Conservation (phyloP, 176 grass and related monocot genomes). For the Hsuehochloa calcarea region DNA sequence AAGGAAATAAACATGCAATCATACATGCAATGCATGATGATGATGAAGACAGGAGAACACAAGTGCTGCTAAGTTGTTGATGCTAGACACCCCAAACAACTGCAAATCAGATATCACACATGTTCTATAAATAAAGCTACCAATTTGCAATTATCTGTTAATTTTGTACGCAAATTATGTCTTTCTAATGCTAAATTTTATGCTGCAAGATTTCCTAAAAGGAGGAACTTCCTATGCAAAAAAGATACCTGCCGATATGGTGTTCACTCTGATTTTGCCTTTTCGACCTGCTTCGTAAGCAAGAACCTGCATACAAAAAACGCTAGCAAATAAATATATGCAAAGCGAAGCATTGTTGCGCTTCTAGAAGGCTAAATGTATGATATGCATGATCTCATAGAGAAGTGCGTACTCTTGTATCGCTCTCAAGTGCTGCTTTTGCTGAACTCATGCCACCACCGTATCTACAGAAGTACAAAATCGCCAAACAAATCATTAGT, state of each 20-base stretch:
- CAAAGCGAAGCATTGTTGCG: not conserved
- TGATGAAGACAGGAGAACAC: not conserved
- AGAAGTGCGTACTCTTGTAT: conserved; percentile 63
- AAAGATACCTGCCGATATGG: conserved; percentile 71
- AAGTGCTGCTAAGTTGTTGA: not conserved
- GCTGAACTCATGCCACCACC: conserved; percentile 93
- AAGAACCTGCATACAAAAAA: conserved; percentile 49
- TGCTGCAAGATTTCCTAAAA: not conserved
- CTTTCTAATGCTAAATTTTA: not conserved
- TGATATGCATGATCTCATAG: not conserved
- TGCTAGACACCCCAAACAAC: not conserved
- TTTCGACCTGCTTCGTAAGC: conserved; percentile 92
- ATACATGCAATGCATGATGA: not conserved
- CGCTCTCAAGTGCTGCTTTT: conserved; percentile 88
- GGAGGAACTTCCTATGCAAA: not conserved
- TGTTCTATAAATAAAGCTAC: not conserved
- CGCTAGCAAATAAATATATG: conserved; percentile 2
- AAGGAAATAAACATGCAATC: not conserved
- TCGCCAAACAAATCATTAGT: conserved; percentile 23
- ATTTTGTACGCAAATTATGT: not conserved
- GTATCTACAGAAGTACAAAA: conserved; percentile 45
- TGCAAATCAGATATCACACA: not conserved
- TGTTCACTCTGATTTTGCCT: conserved; percentile 87
- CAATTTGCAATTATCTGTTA: not conserved
- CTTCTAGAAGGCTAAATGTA: not conserved